A percentile compares a stretch with the other conserved stretches of the same genome.
Evolutionary conservation across 2,329 filamentous ascomycete genomes (phyloP).

Genomic region (Corinectria fuckeliana): DNA sequence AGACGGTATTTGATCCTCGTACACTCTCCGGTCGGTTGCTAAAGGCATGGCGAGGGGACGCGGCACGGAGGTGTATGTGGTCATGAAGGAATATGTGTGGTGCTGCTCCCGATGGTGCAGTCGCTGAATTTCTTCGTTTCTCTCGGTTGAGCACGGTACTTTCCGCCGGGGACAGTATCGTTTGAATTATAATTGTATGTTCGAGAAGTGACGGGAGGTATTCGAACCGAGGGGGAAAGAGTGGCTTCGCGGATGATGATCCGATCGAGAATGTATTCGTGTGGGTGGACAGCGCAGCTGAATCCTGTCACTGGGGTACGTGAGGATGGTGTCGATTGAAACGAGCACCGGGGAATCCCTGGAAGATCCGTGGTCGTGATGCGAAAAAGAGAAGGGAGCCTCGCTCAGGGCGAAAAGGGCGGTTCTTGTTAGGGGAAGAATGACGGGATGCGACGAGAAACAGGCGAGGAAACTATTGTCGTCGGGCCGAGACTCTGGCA

Average conservation of each 20-base stretch:
- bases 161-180: slow-evolving; percentile 31
- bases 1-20: slow-evolving; percentile 75
- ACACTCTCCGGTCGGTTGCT: slow-evolving; percentile 65
- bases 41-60: slow-evolving; percentile 61
- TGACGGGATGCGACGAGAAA: slow-evolving; percentile 21
- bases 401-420: slow-evolving; percentile 13
- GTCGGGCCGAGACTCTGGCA: slow-evolving; percentile 36
- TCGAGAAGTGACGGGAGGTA: slow-evolving; percentile 25
- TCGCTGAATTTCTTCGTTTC: slow-evolving; percentile 11
- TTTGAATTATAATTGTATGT: slow-evolving; percentile 31
- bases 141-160: slow-evolving; percentile 24
- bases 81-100: slow-evolving; percentile 8
- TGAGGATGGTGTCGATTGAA: slow-evolving; percentile 24
- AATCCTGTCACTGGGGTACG: slow-evolving; percentile 33
- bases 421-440: slow-evolving; percentile 13
- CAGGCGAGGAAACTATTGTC: slow-evolving; percentile 28
- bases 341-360: slow-evolving; percentile 14
- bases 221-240: slow-evolving; percentile 30
- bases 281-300: slow-evolving; percentile 40
- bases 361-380: slow-evolving; percentile 4
- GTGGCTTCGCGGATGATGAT: slow-evolving; percentile 28
- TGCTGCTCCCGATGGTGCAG: slow-evolving; percentile 8
- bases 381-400: slow-evolving; percentile 23
- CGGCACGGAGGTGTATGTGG: slow-evolving; percentile 7
- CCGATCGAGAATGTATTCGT: slow-evolving; percentile 31